A percentile compares a stretch with the other conserved stretches of the same genome.
Evolutionary conservation across 495 filamentous ascomycete genomes (phyloP).

Genomic region (Hyaloscypha bicolor): DNA sequence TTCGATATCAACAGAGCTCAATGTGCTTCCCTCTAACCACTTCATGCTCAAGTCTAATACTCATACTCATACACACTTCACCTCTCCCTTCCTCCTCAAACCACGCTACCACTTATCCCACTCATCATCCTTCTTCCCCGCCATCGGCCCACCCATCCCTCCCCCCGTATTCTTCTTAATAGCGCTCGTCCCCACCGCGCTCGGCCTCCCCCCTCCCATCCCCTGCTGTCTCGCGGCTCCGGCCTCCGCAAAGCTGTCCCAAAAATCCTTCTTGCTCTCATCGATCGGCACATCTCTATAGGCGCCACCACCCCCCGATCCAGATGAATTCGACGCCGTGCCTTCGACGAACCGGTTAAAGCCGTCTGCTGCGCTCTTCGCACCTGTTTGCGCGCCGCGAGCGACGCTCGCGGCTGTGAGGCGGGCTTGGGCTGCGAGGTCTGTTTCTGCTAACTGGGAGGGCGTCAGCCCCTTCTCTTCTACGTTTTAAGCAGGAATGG

Average conservation of each 20-base stretch:
- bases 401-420: slow-evolving; percentile 67
- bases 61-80: not conserved
- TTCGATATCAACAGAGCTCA: no score
- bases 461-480: not conserved
- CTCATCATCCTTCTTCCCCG: slow-evolving; percentile 35
- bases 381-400: slow-evolving; percentile 59
- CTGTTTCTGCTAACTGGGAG: slow-evolving; percentile 70
- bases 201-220: not conserved
- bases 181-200: slow-evolving; percentile 45
- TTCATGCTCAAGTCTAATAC: not conserved
- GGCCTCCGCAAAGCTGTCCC: slow-evolving; percentile 72
- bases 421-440: slow-evolving; percentile 81
- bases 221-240: slow-evolving; percentile 23
- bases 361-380: slow-evolving; percentile 70
- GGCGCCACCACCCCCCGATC: slow-evolving; percentile 32
- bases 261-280: slow-evolving; percentile 81
- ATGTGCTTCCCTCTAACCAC: not conserved
- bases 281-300: slow-evolving; percentile 39
- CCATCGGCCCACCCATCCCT: slow-evolving; percentile 12
- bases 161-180: slow-evolving; percentile 25
- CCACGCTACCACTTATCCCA: slow-evolving; percentile 35
- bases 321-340: not conserved
- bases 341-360: slow-evolving; percentile 82
- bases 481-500: not conserved
- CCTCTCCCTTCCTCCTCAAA: not conserved